These are phyloP conservation scores for Yamadazyma blattariae DNA, from an alignment of 1,139 yeast species.

Conservation along the genomic window DNA sequence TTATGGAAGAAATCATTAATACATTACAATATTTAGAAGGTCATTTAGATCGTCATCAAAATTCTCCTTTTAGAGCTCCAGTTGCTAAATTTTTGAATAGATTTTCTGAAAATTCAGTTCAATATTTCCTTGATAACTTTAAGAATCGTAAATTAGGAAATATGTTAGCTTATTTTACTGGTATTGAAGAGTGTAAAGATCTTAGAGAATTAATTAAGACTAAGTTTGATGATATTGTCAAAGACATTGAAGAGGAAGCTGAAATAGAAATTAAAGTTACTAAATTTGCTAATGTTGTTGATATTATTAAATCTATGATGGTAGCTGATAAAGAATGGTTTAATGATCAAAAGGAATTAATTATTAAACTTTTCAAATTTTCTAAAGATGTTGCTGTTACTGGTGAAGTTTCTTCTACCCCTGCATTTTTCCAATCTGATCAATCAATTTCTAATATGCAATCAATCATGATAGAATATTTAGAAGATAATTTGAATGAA, in stretches of 20 bases:
- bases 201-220: slow-evolving; percentile 55
- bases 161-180: slow-evolving; percentile 62
- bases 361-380: slow-evolving; percentile 46
- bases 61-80: slow-evolving; percentile 90
- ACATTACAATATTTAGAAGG: slow-evolving; percentile 79
- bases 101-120: slow-evolving; percentile 73
- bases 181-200: slow-evolving; percentile 54
- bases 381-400: slow-evolving; percentile 42
- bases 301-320: slow-evolving; percentile 55
- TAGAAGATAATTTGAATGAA: slow-evolving; percentile 33
- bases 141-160: slow-evolving; percentile 67
- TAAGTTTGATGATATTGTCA: slow-evolving; percentile 41
- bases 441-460: slow-evolving; percentile 70
- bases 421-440: slow-evolving; percentile 69
- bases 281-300: slow-evolving; percentile 70
- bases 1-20: slow-evolving; percentile 80
- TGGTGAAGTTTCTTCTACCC: slow-evolving; percentile 49
- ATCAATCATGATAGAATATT: slow-evolving; percentile 45
- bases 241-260: slow-evolving; percentile 42
- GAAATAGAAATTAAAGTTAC: slow-evolving; percentile 54
- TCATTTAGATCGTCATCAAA: slow-evolving; percentile 78
- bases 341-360: slow-evolving; percentile 44
- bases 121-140: slow-evolving; percentile 67
- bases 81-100: slow-evolving; percentile 84
- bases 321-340: slow-evolving; percentile 63